Conservation (phyloP, 805 yeast species). For the Kluyveromyces starmeri region DNA sequence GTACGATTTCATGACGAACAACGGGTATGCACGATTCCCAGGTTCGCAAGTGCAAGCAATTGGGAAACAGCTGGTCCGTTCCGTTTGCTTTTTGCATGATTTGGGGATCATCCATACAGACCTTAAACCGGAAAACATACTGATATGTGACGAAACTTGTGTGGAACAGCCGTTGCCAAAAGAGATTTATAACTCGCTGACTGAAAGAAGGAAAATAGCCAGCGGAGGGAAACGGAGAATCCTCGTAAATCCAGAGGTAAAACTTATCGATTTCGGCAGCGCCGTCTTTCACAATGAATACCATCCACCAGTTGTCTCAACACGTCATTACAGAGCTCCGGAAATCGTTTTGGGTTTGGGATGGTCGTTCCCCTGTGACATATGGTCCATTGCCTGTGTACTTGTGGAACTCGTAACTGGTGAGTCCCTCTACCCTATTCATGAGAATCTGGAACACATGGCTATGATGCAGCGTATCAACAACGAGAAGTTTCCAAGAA, state of each 20-base stretch:
- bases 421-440: constrained; percentile 89
- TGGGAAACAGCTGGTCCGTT: constrained; percentile 72
- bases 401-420: constrained; percentile 88
- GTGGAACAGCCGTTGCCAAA: constrained; percentile 19
- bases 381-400: constrained; percentile 96
- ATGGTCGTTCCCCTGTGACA: constrained; percentile 94
- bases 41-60: constrained; percentile 88
- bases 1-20: constrained; percentile 82
- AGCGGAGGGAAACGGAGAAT: constrained; percentile 28
- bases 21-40: constrained; percentile 83
- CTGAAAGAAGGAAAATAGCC: constrained; percentile 25
- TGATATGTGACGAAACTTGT: constrained; percentile 35
- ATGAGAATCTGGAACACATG: constrained; percentile 87
- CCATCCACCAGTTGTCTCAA: constrained; percentile 85
- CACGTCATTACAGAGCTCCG: constrained; percentile 95
- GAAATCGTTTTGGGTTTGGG: constrained; percentile 92
- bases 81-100: constrained; percentile 85
- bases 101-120: constrained; percentile 90
- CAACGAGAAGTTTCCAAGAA: constrained; percentile 39
- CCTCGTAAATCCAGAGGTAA: constrained; percentile 70
- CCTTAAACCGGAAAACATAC: constrained; percentile 89
- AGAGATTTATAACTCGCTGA: constrained; percentile 14
- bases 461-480: constrained; percentile 87
- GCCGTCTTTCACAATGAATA: constrained; percentile 92
- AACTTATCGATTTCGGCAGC: constrained; percentile 93